These are phyloP conservation scores for Cynara cardunculus DNA, from an alignment of 129 eudicot genomes.

Conservation along the genomic window DNA sequence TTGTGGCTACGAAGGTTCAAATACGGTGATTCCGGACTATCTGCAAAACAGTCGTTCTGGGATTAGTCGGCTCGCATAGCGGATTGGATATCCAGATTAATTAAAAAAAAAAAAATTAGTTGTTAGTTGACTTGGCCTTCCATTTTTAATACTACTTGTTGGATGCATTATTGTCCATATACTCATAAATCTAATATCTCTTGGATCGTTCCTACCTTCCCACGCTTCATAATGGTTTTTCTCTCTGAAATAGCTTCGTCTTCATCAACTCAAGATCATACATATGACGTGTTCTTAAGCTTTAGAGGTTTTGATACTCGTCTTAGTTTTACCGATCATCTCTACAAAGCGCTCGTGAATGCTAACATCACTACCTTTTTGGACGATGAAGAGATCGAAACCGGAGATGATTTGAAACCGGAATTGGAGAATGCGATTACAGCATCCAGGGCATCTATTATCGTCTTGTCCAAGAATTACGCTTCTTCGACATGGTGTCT, in stretches of 20 bases:
- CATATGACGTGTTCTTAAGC: neutral
- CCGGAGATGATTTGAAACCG: neutral
- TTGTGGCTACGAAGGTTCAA: no score
- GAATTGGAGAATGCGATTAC: conserved; percentile 1
- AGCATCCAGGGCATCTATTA: conserved; percentile 4
- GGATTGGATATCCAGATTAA: no score
- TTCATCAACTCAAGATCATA: neutral
- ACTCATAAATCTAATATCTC: no score
- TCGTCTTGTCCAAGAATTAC: conserved; percentile 5
- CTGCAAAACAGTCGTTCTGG: no score
- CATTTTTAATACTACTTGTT: no score
- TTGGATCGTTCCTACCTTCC: neutral
- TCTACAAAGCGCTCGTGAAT: neutral
- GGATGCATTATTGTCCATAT: no score
- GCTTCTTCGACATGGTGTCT: conserved; percentile 1
- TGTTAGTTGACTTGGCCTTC: no score
- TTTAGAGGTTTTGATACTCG: neutral
- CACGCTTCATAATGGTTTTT: neutral
- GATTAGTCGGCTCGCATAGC: no score
- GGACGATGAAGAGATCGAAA: neutral
- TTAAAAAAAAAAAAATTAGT: no score
- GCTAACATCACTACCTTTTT: neutral
- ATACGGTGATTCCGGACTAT: no score
- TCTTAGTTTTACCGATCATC: neutral
- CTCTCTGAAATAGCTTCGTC: neutral